A percentile compares a stretch with the other conserved stretches of the same genome.
Conservation (phyloP, 805 yeast species). For the Candida ficus region DNA sequence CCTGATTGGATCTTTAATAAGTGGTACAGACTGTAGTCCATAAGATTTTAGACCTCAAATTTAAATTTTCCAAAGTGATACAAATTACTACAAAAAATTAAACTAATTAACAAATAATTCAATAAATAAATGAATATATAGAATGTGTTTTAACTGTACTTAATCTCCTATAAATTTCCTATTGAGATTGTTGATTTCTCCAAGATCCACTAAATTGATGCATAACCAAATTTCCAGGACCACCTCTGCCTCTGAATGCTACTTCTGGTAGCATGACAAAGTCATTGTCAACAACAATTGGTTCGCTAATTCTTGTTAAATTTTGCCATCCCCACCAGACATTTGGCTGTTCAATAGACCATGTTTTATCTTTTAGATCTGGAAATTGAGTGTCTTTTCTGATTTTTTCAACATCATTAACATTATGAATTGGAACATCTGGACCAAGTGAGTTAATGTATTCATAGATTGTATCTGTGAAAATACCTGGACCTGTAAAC, state of each 20-base stretch:
- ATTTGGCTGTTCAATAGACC: conserved; percentile 6
- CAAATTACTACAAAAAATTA: too few relatives aligned
- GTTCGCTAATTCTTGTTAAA: conserved; percentile 14
- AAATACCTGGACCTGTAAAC: conserved; percentile 51
- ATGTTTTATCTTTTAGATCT: conserved; percentile 1
- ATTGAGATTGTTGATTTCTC: conserved; percentile 21
- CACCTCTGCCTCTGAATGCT: conserved; percentile 8
- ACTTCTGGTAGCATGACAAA: conserved; percentile 16
- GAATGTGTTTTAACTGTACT: too few relatives aligned
- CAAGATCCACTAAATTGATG: conserved; percentile 9
- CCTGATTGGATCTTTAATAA: too few relatives aligned
- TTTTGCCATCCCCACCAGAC: conserved; percentile 21
- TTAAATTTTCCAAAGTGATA: too few relatives aligned
- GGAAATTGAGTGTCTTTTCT: conserved; percentile 8
- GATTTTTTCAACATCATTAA: conserved; percentile 1
- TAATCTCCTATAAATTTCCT: too few relatives aligned
- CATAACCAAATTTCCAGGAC: conserved; percentile 8
- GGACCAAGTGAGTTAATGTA: conserved; percentile 11
- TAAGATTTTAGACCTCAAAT: too few relatives aligned
- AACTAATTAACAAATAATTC: too few relatives aligned
- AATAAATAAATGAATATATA: too few relatives aligned
- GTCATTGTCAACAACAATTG: conserved; percentile 15
- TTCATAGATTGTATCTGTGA: conserved; percentile 36
- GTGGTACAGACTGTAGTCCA: too few relatives aligned
- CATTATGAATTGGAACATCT: background rate